A percentile compares a stretch with the other conserved stretches of the same genome.
Conservation (phyloP, 2,329 filamentous ascomycete species). For the Pseudogymnoascus sp. region DNA sequence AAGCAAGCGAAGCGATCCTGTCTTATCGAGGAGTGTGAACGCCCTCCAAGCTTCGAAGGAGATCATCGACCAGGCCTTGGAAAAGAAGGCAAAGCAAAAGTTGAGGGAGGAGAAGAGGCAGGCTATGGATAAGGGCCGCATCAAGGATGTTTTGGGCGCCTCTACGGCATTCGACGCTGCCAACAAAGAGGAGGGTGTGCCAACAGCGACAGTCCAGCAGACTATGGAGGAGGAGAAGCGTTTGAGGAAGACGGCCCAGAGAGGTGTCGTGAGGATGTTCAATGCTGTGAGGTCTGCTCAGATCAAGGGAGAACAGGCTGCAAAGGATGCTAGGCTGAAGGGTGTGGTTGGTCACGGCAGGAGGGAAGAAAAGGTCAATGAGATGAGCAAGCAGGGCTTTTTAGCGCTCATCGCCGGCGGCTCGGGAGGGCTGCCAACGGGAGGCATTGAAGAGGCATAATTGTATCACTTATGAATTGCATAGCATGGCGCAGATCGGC, state of each 20-base stretch:
- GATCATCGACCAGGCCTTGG: conserved; percentile 67
- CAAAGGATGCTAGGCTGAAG: conserved; percentile 57
- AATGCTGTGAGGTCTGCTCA: conserved; percentile 91
- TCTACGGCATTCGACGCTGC: conserved; percentile 43
- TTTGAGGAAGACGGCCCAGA: conserved; percentile 78
- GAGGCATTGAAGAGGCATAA: conserved; percentile 48
- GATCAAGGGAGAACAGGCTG: conserved; percentile 74
- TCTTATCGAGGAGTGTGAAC: conserved; percentile 74
- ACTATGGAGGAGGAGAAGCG: conserved; percentile 66
- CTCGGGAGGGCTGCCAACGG: conserved; percentile 51
- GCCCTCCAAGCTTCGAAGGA: conserved; percentile 66
- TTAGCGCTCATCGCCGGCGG: conserved; percentile 74
- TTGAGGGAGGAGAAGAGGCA: conserved; percentile 72
- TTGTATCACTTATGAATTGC: conserved; percentile 9
- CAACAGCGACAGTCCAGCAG: conserved; percentile 41
- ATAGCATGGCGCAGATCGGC: conserved; percentile 9
- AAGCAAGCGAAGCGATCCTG: conserved; percentile 75
- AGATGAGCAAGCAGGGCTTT: conserved; percentile 97
- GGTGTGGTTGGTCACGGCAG: conserved; percentile 71
- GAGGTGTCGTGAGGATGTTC: conserved; percentile 92
- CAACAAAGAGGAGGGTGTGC: conserved; percentile 32
- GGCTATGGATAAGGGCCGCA: conserved; percentile 75
- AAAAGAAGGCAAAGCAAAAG: conserved; percentile 70
- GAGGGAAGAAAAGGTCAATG: conserved; percentile 79
- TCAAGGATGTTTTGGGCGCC: conserved; percentile 72